Percentiles rank a stretch among this genome's conserved stretches.
Evolutionary conservation across 108 stramenopile species (phyloP).

Genomic region (Chaetoceros muelleri): DNA sequence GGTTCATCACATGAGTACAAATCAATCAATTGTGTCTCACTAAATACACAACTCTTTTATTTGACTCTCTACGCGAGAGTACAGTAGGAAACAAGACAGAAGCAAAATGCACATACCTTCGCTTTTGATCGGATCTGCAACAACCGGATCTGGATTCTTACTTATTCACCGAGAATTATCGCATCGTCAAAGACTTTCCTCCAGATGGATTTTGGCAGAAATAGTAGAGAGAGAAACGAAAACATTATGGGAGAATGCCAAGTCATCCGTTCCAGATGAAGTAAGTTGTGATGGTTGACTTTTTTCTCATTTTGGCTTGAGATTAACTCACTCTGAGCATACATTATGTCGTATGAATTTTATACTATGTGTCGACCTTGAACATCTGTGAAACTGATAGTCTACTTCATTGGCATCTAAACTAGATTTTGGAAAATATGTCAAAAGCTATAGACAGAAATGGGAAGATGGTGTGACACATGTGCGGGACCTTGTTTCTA

Average conservation of each 20-base stretch:
- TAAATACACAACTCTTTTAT: too few species aligned
- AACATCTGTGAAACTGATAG: too few species aligned
- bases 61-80: too few species aligned
- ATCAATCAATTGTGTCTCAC: too few species aligned
- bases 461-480: background rate
- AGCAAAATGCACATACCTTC: slow-evolving; percentile 45
- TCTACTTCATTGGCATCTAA: too few species aligned
- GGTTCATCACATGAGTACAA: too few species aligned
- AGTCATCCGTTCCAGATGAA: slow-evolving; percentile 13
- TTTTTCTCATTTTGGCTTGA: too few species aligned
- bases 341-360: too few species aligned
- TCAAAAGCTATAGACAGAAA: background rate
- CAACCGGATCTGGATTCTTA: slow-evolving; percentile 40
- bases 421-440: background rate
- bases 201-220: slow-evolving; percentile 45
- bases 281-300: too few species aligned
- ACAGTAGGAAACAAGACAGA: background rate
- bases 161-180: slow-evolving; percentile 52
- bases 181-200: slow-evolving; percentile 37
- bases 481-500: background rate
- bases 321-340: too few species aligned
- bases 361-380: too few species aligned
- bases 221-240: slow-evolving; percentile 29
- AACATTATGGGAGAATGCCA: slow-evolving; percentile 12
- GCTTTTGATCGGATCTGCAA: slow-evolving; percentile 41